Base-by-base conservation (phyloP, 108 stramenopile species). In the Fistulifera solaris region DNA sequence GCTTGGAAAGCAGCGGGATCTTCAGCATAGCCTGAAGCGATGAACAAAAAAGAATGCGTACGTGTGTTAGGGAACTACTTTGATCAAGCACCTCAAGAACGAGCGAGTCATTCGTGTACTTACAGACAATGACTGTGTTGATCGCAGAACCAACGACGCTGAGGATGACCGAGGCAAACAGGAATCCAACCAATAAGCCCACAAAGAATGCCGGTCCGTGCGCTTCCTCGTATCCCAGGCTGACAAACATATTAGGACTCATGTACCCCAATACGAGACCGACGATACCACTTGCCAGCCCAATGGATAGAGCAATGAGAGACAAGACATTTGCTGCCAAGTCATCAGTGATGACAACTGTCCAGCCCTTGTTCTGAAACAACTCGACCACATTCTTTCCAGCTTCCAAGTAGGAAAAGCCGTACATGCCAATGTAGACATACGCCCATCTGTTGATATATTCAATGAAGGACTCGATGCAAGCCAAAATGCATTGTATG, bases 361-460 rank as follows among this genome's bases (percentile, higher is more conserved):
- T 76, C 82, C 83, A 89, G 22, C 92, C 92, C 42, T 78, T 76
- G 27, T 65, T 53, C 53, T 67, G 60, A 49, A 94, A 94, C 16
- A 94, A 71, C 23, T 46, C 59, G 11, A 83, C 60, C 26, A 85
- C 87, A 31, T 76, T 73, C 40, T 64, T 52, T 11, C 88, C 89
- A 17, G 86, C 83, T 40, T 83, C 77, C 24, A 86, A 52, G 67
- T 83, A 95, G 38, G 47, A 48, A 58, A 80, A 82, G 21, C 85
- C 89, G 66, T 94, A 87, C 48, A 87, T 41, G 40, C 84, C 94
- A n/a, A 89, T 83, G 49, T 88, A 89, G 19, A 87, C 67, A 69
- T 86, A 91, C 0, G 89, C 89, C 76, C 77, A 86, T 55, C 76
- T 74, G 66, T 80, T 81, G 45, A 83, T 71, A 54, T 83, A 84